A percentile compares a stretch with the other conserved stretches of the same genome.
These are phyloP conservation scores for Carex parvula DNA, from an alignment of 176 grass and related monocot species.

Conservation along the genomic window DNA sequence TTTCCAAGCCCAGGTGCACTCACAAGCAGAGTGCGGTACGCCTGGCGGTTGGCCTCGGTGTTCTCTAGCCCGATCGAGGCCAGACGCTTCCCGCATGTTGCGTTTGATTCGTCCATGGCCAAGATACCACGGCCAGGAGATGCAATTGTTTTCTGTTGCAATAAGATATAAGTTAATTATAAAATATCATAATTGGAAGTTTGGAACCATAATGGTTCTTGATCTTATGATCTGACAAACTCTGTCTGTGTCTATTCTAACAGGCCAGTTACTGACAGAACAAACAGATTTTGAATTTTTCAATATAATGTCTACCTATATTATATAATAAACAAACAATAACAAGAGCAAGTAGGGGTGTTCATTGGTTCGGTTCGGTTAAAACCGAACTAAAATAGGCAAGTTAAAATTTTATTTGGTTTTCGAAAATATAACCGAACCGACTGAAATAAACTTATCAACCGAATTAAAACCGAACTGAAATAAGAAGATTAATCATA, in stretches of 20 bases:
- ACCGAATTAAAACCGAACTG: too few species aligned
- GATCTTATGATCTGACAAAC: background rate
- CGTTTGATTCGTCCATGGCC: constrained; percentile 97
- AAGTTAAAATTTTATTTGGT: too few species aligned
- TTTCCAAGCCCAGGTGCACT: constrained; percentile 64
- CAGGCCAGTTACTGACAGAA: background rate
- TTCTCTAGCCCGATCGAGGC: constrained; percentile 93
- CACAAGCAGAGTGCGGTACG: constrained; percentile 81
- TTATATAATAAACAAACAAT: background rate
- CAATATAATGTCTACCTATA: background rate
- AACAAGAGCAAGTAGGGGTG: too few species aligned
- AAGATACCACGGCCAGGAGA: constrained; percentile 89
- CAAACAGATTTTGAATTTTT: background rate
- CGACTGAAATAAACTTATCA: too few species aligned
- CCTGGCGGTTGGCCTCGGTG: constrained; percentile 95
- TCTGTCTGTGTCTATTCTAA: background rate
- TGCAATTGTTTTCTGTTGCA: constrained; percentile 85
- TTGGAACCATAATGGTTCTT: background rate
- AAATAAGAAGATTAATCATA: too few species aligned
- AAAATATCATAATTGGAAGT: background rate
- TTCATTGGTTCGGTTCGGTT: too few species aligned
- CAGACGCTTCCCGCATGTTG: constrained; percentile 92
- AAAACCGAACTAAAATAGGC: too few species aligned
- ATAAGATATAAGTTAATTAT: background rate
- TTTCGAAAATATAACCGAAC: too few species aligned